Conservation (phyloP, 305 asterid genomes). For the Solanum hybrid region DNA sequence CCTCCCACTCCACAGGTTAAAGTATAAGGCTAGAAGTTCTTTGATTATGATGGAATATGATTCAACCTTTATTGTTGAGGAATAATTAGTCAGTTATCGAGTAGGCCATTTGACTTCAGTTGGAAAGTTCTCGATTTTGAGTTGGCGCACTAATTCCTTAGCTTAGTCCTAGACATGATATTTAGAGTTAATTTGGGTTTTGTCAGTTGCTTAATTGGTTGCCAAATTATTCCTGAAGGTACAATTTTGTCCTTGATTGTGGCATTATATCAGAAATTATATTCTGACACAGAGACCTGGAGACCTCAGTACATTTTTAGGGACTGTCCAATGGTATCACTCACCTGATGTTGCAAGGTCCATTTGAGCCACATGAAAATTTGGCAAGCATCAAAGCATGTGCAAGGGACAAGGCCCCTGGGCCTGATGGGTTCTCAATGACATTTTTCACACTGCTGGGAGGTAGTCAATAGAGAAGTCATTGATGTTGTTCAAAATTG, state of each 20-base stretch:
- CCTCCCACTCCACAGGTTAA: background rate
- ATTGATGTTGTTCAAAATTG: background rate
- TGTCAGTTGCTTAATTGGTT: background rate
- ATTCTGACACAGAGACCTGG: background rate
- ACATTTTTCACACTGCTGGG: background rate
- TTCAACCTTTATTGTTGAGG: background rate
- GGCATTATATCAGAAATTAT: background rate
- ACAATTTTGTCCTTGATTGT: background rate
- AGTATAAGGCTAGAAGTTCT: background rate
- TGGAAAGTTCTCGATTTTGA: background rate
- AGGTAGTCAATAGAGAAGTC: background rate
- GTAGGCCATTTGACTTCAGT: background rate
- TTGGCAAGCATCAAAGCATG: background rate
- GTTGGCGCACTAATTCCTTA: background rate
- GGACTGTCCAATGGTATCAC: background rate
- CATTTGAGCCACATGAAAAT: background rate
- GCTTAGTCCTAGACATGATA: background rate
- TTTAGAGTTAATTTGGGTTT: background rate
- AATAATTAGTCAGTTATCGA: background rate
- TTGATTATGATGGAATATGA: background rate
- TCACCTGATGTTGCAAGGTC: background rate
- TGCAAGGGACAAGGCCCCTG: background rate
- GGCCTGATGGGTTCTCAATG: background rate
- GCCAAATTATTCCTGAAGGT: slow-evolving; percentile 7
- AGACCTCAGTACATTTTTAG: background rate